Base-by-base conservation (phyloP, 768 basidiomycete species). In the Phallus indusiatus region DNA sequence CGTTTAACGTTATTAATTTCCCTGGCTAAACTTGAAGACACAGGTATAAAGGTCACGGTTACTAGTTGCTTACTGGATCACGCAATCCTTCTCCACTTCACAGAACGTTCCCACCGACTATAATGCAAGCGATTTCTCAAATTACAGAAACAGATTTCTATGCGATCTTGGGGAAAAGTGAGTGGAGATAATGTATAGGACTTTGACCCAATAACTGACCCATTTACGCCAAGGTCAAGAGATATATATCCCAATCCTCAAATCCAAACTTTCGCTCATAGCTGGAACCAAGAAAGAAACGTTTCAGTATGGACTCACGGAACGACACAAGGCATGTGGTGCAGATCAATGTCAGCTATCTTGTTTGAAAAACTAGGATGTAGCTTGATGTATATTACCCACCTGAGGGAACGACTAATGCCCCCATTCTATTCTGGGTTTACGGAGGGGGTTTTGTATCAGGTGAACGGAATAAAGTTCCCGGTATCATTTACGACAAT, bases 381-480 rank as follows among this genome's bases (percentile, higher is more conserved):
- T 61, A 88, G 84, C 76, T 87, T 34, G 86, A 87, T 63, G 72
- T 86, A 0, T 88, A 86, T 67, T 86, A 83, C 64, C 85, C 82
- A 0, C 62, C 72, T 1, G 37, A 71, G 21, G 18, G 28, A 22
- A 60, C 59, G 7, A 9, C 22, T 21, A 71, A 68, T 55, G 70
- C 76, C 0, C 81, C 82, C 0, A 71, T 86, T 20, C 69, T 87
- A 22, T 78, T 87, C 68, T 86, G 79, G 69, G 61, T 81, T 47
- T 87, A 88, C 61, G 86, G 86, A 1, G 86, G 86, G 1, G 83
- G 85, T 2, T 85, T 84, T 65, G 70, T 71, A 61, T 66, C 68
- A 0, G 85, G 85, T 1, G 71, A 73, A 0, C 77, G 81, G 22
- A 34, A 22, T 71, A 76, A 1, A 69, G 75, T 9, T 77, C 82